Conservation (phyloP, 108 stramenopile species). For the Skeletonema grethae region DNA sequence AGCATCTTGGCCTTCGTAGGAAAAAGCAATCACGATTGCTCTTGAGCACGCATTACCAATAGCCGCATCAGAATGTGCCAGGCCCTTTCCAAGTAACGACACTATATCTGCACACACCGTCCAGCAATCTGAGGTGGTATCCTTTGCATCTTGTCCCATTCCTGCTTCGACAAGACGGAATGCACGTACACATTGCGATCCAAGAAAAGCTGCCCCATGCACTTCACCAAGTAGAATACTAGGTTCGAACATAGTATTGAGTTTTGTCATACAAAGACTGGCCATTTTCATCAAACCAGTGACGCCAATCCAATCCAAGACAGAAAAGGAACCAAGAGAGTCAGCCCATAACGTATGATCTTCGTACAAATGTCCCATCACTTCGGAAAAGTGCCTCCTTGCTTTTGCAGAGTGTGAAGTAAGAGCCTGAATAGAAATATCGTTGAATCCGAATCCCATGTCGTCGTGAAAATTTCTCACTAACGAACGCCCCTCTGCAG, state of each 20-base stretch:
- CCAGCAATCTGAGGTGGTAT: conserved; percentile 37
- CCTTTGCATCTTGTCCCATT: neutral
- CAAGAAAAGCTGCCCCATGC: conserved; percentile 79
- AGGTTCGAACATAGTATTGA: conserved; percentile 23
- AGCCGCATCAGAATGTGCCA: conserved; percentile 54
- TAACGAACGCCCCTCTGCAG: conserved; percentile 48
- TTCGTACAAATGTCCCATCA: conserved; percentile 56
- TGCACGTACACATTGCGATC: conserved; percentile 60
- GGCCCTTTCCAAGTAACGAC: conserved; percentile 54
- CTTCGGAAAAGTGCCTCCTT: conserved; percentile 60
- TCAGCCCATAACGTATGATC: conserved; percentile 47
- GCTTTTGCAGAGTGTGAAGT: conserved; percentile 63
- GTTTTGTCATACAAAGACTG: conserved; percentile 21
- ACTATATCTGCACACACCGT: conserved; percentile 35
- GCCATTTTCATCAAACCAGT: conserved; percentile 29
- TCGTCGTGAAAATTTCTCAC: conserved; percentile 17
- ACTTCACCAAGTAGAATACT: conserved; percentile 44
- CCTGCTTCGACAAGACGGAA: conserved; percentile 39
- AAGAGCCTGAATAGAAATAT: conserved; percentile 37
- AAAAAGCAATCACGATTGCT: conserved; percentile 61
- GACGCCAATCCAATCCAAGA: conserved; percentile 26
- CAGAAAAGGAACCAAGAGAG: conserved; percentile 2
- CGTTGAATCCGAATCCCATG: conserved; percentile 12
- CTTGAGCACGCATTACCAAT: conserved; percentile 70
- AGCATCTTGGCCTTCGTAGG: conserved; percentile 56